Conservation (phyloP, 2,329 filamentous ascomycete species). For the Diplodia seriata region DNA sequence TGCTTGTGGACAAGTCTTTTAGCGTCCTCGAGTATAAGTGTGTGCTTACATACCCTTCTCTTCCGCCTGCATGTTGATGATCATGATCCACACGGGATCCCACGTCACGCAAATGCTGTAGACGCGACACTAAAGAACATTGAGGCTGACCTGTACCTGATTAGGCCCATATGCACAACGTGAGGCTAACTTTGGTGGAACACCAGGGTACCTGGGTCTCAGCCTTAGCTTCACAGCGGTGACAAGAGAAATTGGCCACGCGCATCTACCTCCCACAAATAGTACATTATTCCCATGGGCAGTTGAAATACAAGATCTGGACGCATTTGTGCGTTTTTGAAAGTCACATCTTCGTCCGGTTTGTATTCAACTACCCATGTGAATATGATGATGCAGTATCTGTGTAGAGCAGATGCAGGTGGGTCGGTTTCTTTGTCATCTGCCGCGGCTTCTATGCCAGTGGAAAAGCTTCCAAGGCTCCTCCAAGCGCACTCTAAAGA, state of each 20-base stretch:
- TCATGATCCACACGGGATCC: neutral
- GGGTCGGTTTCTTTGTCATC: too few relatives aligned
- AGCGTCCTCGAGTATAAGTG: constrained; percentile 23
- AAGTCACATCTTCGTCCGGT: too few relatives aligned
- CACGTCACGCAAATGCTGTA: neutral
- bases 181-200: neutral
- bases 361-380: too few relatives aligned
- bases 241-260: too few relatives aligned
- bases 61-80: neutral
- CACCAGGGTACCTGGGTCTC: neutral
- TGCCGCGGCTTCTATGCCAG: neutral
- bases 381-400: too few relatives aligned
- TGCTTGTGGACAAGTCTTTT: constrained; percentile 20
- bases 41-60: constrained; percentile 27
- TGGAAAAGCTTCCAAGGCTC: neutral
- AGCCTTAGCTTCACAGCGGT: neutral
- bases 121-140: neutral
- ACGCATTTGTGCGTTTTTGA: too few relatives aligned
- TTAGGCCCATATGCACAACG: neutral
- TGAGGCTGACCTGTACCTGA: constrained; percentile 1
- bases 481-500: too few relatives aligned
- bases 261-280: too few relatives aligned
- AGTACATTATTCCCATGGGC: too few relatives aligned
- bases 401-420: too few relatives aligned
- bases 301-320: too few relatives aligned